phyloP scores from a whole-genome alignment of 164 flowering plant species.

The Chimonanthus praecox region DNA sequence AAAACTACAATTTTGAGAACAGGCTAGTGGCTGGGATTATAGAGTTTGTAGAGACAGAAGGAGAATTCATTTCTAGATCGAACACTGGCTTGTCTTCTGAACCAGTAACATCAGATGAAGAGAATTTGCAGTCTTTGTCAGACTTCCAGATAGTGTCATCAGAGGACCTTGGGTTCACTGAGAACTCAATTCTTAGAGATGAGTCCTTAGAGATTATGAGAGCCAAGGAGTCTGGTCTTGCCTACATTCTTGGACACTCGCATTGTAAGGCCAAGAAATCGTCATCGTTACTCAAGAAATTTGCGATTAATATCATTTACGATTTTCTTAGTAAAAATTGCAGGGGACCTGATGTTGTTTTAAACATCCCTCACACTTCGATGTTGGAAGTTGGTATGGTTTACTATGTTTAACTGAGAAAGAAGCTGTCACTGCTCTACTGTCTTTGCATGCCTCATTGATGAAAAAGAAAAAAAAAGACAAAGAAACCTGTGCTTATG shows the following conservation, averaged over 20 bases:
- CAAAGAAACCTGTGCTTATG: neutral
- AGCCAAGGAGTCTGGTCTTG: constrained; percentile 54
- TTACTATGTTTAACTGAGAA: constrained; percentile 37
- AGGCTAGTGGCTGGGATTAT: constrained; percentile 32
- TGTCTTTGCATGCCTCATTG: neutral
- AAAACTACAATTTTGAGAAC: constrained; percentile 32
- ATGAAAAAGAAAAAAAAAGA: neutral
- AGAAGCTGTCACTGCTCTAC: neutral
- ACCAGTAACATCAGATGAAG: constrained; percentile 17
- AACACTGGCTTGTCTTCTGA: constrained; percentile 7
- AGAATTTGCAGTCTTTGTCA: constrained; percentile 16
- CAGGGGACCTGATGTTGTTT: constrained; percentile 38
- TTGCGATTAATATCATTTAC: constrained; percentile 40
- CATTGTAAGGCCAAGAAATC: constrained; percentile 50
- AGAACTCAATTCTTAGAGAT: constrained; percentile 16
- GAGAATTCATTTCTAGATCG: constrained; percentile 12
- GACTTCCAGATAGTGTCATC: constrained; percentile 15
- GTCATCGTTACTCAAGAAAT: constrained; percentile 43
- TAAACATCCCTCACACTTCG: constrained; percentile 50
- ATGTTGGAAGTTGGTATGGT: constrained; percentile 64
- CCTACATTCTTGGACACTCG: constrained; percentile 56
- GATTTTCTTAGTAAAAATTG: constrained; percentile 55
- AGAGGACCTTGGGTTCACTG: constrained; percentile 5
- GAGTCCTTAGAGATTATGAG: constrained; percentile 37
- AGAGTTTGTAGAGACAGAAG: constrained; percentile 41